Percentiles rank a stretch among this genome's conserved stretches.
Conservation (phyloP, 1,139 yeast species). For the Ogataea hybrid region DNA sequence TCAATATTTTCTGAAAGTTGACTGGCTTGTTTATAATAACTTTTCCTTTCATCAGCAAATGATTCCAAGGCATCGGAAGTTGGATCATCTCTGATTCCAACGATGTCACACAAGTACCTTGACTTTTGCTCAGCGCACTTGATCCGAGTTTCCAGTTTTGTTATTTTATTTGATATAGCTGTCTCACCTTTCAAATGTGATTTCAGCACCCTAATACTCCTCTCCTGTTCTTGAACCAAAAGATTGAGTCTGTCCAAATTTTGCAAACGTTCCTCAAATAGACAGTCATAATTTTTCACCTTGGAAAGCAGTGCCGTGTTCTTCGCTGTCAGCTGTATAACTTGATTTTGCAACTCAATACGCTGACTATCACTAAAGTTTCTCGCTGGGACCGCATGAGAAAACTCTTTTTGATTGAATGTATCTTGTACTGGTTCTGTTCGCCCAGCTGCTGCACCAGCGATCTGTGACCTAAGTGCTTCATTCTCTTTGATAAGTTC, state of each 20-base stretch:
- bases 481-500: constrained; percentile 10
- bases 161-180: too few species aligned
- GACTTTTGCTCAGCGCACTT: too few species aligned
- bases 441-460: background rate
- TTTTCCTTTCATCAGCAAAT: too few species aligned
- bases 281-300: constrained; percentile 47
- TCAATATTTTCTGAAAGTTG: too few species aligned
- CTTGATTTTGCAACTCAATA: constrained; percentile 17
- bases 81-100: too few species aligned
- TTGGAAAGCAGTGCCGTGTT: constrained; percentile 42
- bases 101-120: too few species aligned
- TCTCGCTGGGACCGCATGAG: background rate
- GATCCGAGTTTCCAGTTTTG: too few species aligned
- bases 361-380: background rate
- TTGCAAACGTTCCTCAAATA: constrained; percentile 54
- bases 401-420: background rate
- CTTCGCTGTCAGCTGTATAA: constrained; percentile 41
- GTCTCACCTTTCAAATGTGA: constrained; percentile 5
- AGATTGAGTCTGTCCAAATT: constrained; percentile 54
- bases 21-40: too few species aligned
- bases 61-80: too few species aligned
- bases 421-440: background rate
- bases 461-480: constrained; percentile 3
- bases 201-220: constrained; percentile 42
- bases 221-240: constrained; percentile 54